These are phyloP conservation scores for Kazachstania taianensis DNA, from an alignment of 805 yeast genomes.

Conservation along the genomic window DNA sequence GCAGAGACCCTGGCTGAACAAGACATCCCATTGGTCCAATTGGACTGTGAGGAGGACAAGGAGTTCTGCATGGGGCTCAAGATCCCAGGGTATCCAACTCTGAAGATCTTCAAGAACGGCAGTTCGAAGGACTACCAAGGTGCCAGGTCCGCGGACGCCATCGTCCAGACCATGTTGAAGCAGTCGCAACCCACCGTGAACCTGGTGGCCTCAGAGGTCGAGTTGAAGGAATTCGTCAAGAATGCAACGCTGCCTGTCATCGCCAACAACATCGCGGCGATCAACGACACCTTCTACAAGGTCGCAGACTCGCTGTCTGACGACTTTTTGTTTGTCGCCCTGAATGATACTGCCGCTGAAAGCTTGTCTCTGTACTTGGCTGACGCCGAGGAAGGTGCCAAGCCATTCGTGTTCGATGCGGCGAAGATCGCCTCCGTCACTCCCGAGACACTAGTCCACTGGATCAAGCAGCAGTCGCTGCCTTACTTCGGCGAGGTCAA, in stretches of 20 bases:
- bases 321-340: slow-evolving; percentile 47
- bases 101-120: slow-evolving; percentile 60
- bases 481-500: slow-evolving; percentile 48
- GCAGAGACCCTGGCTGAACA: slow-evolving; percentile 59
- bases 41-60: slow-evolving; percentile 74
- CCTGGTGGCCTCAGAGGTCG: slow-evolving; percentile 37
- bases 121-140: slow-evolving; percentile 63
- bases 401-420: slow-evolving; percentile 26
- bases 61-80: slow-evolving; percentile 59
- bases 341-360: slow-evolving; percentile 27
- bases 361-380: slow-evolving; percentile 26
- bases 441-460: slow-evolving; percentile 35
- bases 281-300: slow-evolving; percentile 47
- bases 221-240: slow-evolving; percentile 37
- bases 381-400: slow-evolving; percentile 18
- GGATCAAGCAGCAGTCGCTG: slow-evolving; percentile 21
- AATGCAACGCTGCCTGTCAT: slow-evolving; percentile 42
- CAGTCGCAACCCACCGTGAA: slow-evolving; percentile 71
- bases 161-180: slow-evolving; percentile 68
- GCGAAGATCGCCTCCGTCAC: slow-evolving; percentile 30
- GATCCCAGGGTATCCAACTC: slow-evolving; percentile 75
- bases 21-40: slow-evolving; percentile 64
- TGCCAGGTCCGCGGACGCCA: slow-evolving; percentile 71
- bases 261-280: slow-evolving; percentile 40
- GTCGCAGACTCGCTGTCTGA: slow-evolving; percentile 61